A percentile compares a stretch with the other conserved stretches of the same genome.
These are phyloP conservation scores for Boletus bicolor DNA, from an alignment of 768 basidiomycete species.

Conservation along the genomic window DNA sequence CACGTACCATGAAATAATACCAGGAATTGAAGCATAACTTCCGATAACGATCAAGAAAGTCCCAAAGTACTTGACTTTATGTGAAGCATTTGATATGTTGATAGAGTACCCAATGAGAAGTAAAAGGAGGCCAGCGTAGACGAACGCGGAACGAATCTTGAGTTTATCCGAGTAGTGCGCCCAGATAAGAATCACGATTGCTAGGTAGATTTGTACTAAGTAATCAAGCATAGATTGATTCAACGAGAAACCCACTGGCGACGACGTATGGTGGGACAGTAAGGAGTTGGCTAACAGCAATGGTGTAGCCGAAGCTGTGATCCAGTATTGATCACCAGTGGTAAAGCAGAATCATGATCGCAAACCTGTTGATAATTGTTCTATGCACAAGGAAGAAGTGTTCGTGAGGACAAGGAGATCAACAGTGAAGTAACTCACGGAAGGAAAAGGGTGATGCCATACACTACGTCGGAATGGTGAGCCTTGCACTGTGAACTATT, in stretches of 20 bases:
- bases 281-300: slow-evolving; percentile 58
- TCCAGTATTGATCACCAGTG: not conserved
- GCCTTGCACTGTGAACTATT: not conserved
- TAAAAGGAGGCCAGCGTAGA: slow-evolving; percentile 48
- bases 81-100: slow-evolving; percentile 52
- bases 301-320: slow-evolving; percentile 54
- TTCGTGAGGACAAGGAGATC: not conserved
- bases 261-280: slow-evolving; percentile 66
- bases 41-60: slow-evolving; percentile 68
- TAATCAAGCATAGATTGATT: not conserved
- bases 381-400: slow-evolving; percentile 27
- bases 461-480: slow-evolving; percentile 40
- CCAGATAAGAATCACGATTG: slow-evolving; percentile 48
- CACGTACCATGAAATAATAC: slow-evolving; percentile 55
- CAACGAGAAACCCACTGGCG: slow-evolving; percentile 46
- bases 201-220: slow-evolving; percentile 29
- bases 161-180: slow-evolving; percentile 59
- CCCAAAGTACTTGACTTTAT: slow-evolving; percentile 67
- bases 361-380: slow-evolving; percentile 55
- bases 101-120: slow-evolving; percentile 59
- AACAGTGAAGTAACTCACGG: slow-evolving; percentile 44
- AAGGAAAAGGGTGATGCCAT: slow-evolving; percentile 68
- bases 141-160: slow-evolving; percentile 54
- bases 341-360: not conserved
- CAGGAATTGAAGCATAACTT: slow-evolving; percentile 55